A percentile compares a stretch with the other conserved stretches of the same genome.
These are phyloP conservation scores for Populus davidiana DNA, from an alignment of 345 rosid genomes.

Conservation along the genomic window DNA sequence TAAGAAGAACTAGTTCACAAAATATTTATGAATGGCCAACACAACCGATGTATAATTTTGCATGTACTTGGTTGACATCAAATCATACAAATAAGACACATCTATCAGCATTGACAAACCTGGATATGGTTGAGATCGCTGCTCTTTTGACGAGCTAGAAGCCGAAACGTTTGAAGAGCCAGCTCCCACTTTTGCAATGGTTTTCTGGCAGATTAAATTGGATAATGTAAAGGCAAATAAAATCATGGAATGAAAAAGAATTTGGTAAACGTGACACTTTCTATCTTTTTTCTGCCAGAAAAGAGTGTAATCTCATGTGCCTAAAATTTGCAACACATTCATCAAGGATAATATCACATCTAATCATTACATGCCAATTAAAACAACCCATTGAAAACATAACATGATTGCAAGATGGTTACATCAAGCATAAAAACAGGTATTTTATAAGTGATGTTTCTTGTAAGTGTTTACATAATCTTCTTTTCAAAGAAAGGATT, in stretches of 20 bases:
- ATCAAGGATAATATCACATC: background rate
- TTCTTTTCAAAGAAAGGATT: too few species aligned
- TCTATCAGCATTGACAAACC: slow-evolving; percentile 41
- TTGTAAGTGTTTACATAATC: too few species aligned
- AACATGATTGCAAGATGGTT: background rate
- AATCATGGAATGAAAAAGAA: background rate
- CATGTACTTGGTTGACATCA: background rate
- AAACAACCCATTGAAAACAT: slow-evolving; percentile 3
- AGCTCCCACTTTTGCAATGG: slow-evolving; percentile 23
- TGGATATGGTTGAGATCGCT: slow-evolving; percentile 39
- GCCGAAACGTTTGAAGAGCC: slow-evolving; percentile 42
- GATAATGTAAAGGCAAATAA: background rate
- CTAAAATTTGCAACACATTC: slow-evolving; percentile 4
- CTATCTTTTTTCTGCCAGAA: background rate
- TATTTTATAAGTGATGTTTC: background rate
- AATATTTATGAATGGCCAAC: background rate
- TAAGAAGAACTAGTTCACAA: background rate
- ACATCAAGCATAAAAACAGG: slow-evolving; percentile 3
- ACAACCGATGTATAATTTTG: background rate
- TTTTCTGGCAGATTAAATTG: slow-evolving; percentile 32
- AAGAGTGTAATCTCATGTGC: background rate
- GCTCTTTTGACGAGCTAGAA: slow-evolving; percentile 48
- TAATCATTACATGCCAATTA: background rate
- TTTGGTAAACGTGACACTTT: background rate
- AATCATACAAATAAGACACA: background rate